Evolutionary conservation across 1,284 basidiomycete species (phyloP).

Genomic region (Mycosarcoma mackinlayi): DNA sequence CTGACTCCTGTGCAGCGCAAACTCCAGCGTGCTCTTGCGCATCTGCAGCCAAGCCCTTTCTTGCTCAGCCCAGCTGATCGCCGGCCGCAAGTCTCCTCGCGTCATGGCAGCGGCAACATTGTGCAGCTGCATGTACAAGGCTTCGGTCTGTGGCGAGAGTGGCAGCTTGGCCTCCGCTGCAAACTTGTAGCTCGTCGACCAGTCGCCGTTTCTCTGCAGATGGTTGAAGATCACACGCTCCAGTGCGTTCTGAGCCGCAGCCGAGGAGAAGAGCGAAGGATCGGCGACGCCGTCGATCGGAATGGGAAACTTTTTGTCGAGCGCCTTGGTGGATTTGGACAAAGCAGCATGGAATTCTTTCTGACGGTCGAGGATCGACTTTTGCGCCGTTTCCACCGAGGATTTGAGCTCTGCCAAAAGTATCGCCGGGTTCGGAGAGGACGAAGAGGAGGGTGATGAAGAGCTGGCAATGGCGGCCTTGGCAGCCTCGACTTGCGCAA

Average conservation of each 20-base stretch:
- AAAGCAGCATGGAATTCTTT: conserved; percentile 59
- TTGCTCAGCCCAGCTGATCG: conserved; percentile 53
- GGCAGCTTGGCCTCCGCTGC: conserved; percentile 32
- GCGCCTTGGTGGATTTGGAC: conserved; percentile 53
- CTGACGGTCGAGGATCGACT: conserved; percentile 54
- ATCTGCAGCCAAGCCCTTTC: conserved; percentile 40
- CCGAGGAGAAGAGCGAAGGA: conserved; percentile 50
- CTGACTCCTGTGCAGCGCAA: conserved; percentile 55
- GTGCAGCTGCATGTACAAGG: conserved; percentile 32
- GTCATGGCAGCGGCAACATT: conserved; percentile 28
- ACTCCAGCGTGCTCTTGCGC: conserved; percentile 55
- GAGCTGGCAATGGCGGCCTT: conserved; percentile 26
- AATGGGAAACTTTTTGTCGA: conserved; percentile 61
- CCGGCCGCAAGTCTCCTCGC: conserved; percentile 50
- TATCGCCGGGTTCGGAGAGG: conserved; percentile 13
- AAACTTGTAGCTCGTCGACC: conserved; percentile 48
- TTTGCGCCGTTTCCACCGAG: conserved; percentile 41
- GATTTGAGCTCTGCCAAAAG: conserved; percentile 38
- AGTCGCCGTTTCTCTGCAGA: conserved; percentile 58
- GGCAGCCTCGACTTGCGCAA: conserved; percentile 53
- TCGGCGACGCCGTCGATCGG: conserved; percentile 54
- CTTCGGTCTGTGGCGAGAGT: conserved; percentile 12
- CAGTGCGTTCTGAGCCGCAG: conserved; percentile 47
- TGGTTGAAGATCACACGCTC: conserved; percentile 56
- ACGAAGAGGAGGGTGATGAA: conserved; percentile 8